Conservation (phyloP, 208 protist species). For the Crithidia thermophila region DNA sequence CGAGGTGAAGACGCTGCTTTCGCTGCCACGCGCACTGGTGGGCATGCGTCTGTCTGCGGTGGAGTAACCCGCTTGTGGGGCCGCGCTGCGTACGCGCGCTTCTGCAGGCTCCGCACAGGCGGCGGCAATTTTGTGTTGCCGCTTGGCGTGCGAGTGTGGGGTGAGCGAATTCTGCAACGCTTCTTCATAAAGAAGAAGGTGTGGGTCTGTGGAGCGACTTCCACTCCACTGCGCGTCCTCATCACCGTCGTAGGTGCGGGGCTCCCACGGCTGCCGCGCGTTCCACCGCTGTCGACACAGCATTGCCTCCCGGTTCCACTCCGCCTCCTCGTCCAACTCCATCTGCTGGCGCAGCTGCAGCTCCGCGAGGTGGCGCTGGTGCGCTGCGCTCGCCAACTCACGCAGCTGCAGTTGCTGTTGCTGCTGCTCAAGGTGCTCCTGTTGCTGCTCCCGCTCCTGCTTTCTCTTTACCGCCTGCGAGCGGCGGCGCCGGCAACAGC, state of each 20-base stretch:
- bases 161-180: too few species aligned
- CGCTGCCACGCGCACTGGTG: neutral
- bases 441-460: neutral
- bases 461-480: neutral
- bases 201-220: neutral
- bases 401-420: conserved; percentile 6
- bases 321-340: conserved; percentile 18
- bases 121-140: too few species aligned
- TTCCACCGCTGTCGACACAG: conserved; percentile 5
- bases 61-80: too few species aligned
- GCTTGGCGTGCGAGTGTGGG: too few species aligned
- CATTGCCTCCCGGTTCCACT: conserved; percentile 8
- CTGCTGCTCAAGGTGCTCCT: neutral
- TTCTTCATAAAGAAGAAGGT: too few species aligned
- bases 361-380: conserved; percentile 16
- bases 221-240: neutral
- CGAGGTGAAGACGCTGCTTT: conserved; percentile 4
- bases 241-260: neutral
- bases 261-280: neutral
- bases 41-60: too few species aligned
- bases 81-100: too few species aligned
- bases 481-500: conserved; percentile 9
- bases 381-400: neutral
- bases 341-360: conserved; percentile 3
- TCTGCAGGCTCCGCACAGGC: too few species aligned